Conservation (phyloP, 139 green algal species). For the Micractinium conductrix region DNA sequence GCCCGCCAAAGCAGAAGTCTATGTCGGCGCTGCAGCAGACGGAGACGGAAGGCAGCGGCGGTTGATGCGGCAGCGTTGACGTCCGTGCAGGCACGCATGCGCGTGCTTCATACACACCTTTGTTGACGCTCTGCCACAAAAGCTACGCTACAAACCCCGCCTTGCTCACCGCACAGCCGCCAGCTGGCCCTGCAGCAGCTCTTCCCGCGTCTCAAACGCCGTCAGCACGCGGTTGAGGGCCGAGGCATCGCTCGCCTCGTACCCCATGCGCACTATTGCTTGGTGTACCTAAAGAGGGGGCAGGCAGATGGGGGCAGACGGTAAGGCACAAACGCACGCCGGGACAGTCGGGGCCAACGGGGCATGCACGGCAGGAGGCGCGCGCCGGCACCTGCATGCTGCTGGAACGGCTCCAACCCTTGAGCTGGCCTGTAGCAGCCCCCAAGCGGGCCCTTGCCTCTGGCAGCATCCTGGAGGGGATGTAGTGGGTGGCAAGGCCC, state of each 20-base stretch:
- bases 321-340: no score
- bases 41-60: not conserved
- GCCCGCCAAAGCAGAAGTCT: slow-evolving; percentile 39
- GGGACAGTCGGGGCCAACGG: no score
- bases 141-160: no score
- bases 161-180: not conserved
- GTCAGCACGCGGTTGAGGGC: not conserved
- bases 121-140: no score
- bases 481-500: slow-evolving; percentile 88
- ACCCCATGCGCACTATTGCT: slow-evolving; percentile 16
- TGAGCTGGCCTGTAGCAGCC: not conserved
- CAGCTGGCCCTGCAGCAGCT: slow-evolving; percentile 20
- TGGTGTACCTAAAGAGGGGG: slow-evolving; percentile 36
- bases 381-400: no score
- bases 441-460: no score
- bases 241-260: slow-evolving; percentile 1
- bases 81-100: no score
- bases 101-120: no score
- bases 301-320: no score
- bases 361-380: no score
- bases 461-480: slow-evolving; percentile 52
- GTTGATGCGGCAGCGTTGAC: no score
- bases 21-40: slow-evolving; percentile 15
- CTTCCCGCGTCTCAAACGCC: slow-evolving; percentile 29
- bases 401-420: no score